Evolutionary conservation across 768 basidiomycete species (phyloP), one percentile per base, ranked within the genome.

Genomic region (Russula earlei): DNA sequence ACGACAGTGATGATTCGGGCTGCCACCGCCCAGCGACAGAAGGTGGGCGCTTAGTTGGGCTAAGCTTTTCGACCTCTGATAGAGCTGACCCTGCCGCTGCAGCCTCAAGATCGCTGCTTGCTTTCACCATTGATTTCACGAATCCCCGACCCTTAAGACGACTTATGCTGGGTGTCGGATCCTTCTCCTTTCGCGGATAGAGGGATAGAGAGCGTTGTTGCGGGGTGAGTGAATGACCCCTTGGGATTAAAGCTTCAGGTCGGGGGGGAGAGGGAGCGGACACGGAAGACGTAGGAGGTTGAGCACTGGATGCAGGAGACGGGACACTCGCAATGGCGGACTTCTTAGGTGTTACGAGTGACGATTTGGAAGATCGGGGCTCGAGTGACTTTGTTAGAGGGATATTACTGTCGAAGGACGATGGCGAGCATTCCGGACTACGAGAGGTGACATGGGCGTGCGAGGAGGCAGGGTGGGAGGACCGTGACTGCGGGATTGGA

Each of bases 61-160:
- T 38, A 27, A 42, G 14, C 20, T 51, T 56, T 24, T 59, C 57
- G 14, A 46, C 34, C 38, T 62, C 31, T 14, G 69, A 19, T 3
- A 43, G 41, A 0, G 77, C 67, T 45, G 75, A 69, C 17, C 68
- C 71, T 2, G 66, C 65, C 10, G 68, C 29, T 1, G 63, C 62
- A 10, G 58, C 54, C 56, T 80, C 77, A 5, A 83, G 67, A 59
- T 78, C 73, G 17, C 77, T 72, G 62, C 80, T 87, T 45, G 76
- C 83, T 68, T 85, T 83, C 33, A 92, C 84, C 72, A 89, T 82
- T 59, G 77, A 87, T 68, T 87, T 84, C 2, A 92, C 90, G 65
- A 92, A 91, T 4, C 90, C 90, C 38, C 90, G 82, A 19, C 90
- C 90, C 64, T 91, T 83, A 17, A 92, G 70, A 57, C 88, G 74